Evolutionary conservation across 768 basidiomycete species (phyloP).

Genomic region (Lentinula boryana): DNA sequence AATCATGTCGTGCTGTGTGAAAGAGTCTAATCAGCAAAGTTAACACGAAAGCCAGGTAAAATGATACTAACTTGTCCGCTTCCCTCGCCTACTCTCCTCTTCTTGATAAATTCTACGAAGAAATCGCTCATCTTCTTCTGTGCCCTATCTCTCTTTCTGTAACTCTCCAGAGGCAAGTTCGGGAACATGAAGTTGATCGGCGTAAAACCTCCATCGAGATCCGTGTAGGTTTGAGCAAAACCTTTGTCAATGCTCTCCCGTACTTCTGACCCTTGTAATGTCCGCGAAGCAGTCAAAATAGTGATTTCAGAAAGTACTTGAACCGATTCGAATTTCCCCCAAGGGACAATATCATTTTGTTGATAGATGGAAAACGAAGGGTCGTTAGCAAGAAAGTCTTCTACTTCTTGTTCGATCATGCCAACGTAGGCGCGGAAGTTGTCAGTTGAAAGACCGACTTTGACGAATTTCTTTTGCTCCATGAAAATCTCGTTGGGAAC

Average conservation of each 20-base stretch:
- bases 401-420: constrained; percentile 74
- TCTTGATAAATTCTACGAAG: constrained; percentile 81
- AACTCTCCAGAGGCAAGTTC: constrained; percentile 85
- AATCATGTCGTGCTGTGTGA: constrained; percentile 77
- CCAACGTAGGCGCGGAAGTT: constrained; percentile 83
- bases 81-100: constrained; percentile 49
- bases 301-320: constrained; percentile 81
- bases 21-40: not conserved
- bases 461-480: constrained; percentile 99
- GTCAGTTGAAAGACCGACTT: constrained; percentile 89
- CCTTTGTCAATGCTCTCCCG: constrained; percentile 70
- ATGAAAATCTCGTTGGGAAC: constrained; percentile 94
- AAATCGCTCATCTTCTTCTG: constrained; percentile 93
- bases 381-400: constrained; percentile 66
- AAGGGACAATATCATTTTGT: constrained; percentile 61
- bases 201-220: constrained; percentile 94
- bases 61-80: constrained; percentile 23
- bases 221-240: constrained; percentile 80
- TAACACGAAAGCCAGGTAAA: not conserved
- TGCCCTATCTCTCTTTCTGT: constrained; percentile 82
- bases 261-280: constrained; percentile 91
- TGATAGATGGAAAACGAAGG: constrained; percentile 57
- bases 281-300: constrained; percentile 89
- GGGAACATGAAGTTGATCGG: constrained; percentile 96
- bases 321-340: constrained; percentile 73